Evolutionary conservation across 192 early-diverging fungal genomes (phyloP), one percentile per base, ranked within the genome.

Genomic region (Mortierella antarctica): DNA sequence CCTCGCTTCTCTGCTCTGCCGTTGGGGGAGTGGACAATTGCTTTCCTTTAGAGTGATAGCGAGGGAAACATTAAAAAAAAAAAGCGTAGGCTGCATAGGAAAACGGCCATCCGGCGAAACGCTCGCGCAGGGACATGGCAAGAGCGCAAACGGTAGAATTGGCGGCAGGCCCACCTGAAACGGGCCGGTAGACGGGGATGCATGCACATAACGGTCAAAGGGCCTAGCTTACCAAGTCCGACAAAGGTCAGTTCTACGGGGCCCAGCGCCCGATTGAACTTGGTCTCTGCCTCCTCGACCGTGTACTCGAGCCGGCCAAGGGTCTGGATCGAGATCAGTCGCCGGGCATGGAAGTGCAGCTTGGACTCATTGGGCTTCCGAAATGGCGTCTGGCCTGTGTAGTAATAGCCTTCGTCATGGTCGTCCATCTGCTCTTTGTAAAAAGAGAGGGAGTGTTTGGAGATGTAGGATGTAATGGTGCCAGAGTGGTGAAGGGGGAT

Each of bases 211-310:
- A 45, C 11, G 63, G 18, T 44, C 51, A 49, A 65, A 42, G 50
- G 11, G 23, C n/a, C 50, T 23, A 50, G 61, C 68, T 72, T 68
- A 80, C 77, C 77, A 58, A 80, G 77, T 67, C 77, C 77, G 70
- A 80, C 77, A 72, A 80, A 80, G 31, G 77, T 80, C 49, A 80
- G 60, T 21, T 80, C 77, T 12, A 72, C 54, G 53, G 70, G 77
- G 23, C 77, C 77, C 8, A 80, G 70, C 4, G 77, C 77, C n/a
- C 77, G 65, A 61, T 80, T 80, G 53, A 80, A 80, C 49, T 80
- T 80, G 14, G 77, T 63, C 65, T 80, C 77, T 31, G 77, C 70
- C 31, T 80, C 77, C 49, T 80, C 77, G 55, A 72, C 77, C n/a
- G 62, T 71, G 60, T 80, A 80, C 58, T 80, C 77, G 50, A 80